Conservation (phyloP, 148 eudicot species). For the Amaranthus hypochondriacus region DNA sequence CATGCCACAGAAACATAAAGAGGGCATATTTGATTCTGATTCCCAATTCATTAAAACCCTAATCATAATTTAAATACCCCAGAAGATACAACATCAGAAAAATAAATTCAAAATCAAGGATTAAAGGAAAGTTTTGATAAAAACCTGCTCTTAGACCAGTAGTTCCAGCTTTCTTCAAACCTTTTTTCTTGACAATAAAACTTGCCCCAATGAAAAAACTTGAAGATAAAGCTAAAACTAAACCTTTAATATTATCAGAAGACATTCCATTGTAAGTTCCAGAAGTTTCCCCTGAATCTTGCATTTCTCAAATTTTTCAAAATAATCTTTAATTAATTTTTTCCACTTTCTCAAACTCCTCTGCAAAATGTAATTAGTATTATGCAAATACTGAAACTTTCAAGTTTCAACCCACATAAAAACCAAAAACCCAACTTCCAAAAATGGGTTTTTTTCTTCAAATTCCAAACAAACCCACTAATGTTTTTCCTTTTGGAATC, state of each 20-base stretch:
- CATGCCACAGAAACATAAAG: background rate
- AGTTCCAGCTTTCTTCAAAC: slow-evolving; percentile 32
- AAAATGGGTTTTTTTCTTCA: too few species aligned
- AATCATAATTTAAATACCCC: background rate
- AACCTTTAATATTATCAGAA: slow-evolving; percentile 31
- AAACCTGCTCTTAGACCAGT: slow-evolving; percentile 34
- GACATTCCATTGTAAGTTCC: slow-evolving; percentile 32
- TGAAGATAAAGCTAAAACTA: slow-evolving; percentile 34
- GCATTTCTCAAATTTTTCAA: slow-evolving; percentile 19
- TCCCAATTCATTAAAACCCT: background rate
- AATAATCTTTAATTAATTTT: background rate
- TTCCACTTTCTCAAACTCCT: background rate
- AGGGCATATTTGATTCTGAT: background rate
- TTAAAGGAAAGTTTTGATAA: background rate
- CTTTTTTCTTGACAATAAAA: slow-evolving; percentile 36
- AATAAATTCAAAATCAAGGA: background rate
- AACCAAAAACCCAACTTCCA: background rate
- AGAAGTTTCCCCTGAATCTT: slow-evolving; percentile 16
- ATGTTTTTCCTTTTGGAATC: too few species aligned
- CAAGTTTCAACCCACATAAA: background rate
- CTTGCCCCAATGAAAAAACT: slow-evolving; percentile 39
- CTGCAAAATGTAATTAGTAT: background rate
- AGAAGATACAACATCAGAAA: background rate
- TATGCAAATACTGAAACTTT: background rate
- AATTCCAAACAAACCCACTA: too few species aligned